Percentiles rank a stretch among this genome's conserved stretches.
Conservation (phyloP, 2,329 filamentous ascomycete species). For the Stachybotrys chartarum region DNA sequence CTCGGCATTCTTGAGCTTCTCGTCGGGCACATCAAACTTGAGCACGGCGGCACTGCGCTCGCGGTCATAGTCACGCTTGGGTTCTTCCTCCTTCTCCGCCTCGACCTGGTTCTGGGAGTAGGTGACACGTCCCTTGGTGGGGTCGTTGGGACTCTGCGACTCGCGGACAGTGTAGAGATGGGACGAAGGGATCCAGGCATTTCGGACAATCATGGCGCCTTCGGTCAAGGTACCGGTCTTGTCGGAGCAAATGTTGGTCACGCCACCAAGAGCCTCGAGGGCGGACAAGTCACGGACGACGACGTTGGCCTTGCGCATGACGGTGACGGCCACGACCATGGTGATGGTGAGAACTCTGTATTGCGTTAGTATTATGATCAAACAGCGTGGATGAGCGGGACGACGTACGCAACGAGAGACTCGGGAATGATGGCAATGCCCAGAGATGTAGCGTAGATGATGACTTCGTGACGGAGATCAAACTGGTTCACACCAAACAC, state of each 20-base stretch:
- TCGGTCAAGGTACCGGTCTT: constrained; percentile 66
- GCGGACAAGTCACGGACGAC: constrained; percentile 60
- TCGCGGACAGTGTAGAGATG: constrained; percentile 54
- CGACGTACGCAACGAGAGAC: constrained; percentile 52
- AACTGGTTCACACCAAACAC: constrained; percentile 53
- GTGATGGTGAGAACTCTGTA: constrained; percentile 58
- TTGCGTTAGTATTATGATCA: constrained; percentile 6
- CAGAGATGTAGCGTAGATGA: constrained; percentile 51
- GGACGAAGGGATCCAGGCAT: constrained; percentile 55
- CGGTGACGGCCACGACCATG: constrained; percentile 58
- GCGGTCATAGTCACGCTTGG: constrained; percentile 48
- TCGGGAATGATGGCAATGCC: constrained; percentile 58
- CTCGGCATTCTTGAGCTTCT: constrained; percentile 36
- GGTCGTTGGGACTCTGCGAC: constrained; percentile 53
- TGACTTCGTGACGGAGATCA: constrained; percentile 41
- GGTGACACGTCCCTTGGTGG: constrained; percentile 49
- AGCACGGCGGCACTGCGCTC: constrained; percentile 53
- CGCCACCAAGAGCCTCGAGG: constrained; percentile 61
- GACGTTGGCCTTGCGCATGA: constrained; percentile 58
- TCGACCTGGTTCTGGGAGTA: constrained; percentile 28
- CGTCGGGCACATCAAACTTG: constrained; percentile 56
- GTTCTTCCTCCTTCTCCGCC: constrained; percentile 26
- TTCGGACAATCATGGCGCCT: constrained; percentile 63
- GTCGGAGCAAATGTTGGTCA: constrained; percentile 68
- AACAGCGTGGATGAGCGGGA: neutral